A percentile compares a stretch with the other conserved stretches of the same genome.
Conservation (phyloP, 1,139 yeast genomes). For the Barnettozyma hawaiiensis region DNA sequence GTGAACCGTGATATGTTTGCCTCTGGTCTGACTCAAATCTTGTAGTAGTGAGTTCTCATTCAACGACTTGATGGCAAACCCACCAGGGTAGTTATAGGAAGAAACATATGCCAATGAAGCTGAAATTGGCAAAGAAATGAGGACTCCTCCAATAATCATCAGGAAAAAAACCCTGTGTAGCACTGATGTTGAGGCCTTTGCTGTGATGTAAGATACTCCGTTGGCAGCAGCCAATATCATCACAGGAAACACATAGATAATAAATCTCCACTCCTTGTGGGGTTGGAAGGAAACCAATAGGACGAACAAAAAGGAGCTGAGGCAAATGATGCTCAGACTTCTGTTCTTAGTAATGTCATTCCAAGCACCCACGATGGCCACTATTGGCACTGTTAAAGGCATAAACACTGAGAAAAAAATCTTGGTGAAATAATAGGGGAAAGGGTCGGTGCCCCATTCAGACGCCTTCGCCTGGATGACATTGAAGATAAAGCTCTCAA, state of each 20-base stretch:
- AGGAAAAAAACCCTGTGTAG: constrained; percentile 31
- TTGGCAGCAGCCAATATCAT: constrained; percentile 60
- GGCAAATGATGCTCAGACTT: constrained; percentile 34
- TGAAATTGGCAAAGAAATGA: constrained; percentile 39
- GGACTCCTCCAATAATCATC: constrained; percentile 30
- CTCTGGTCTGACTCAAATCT: constrained; percentile 16
- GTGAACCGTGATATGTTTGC: constrained; percentile 42
- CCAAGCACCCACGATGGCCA: constrained; percentile 33
- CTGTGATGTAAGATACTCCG: constrained; percentile 46
- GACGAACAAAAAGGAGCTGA: constrained; percentile 50
- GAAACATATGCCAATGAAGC: constrained; percentile 56
- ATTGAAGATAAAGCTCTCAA: constrained; percentile 66
- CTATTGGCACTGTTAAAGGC: constrained; percentile 55
- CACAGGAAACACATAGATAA: constrained; percentile 69
- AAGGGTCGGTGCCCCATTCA: constrained; percentile 85
- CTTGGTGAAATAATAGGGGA: constrained; percentile 55
- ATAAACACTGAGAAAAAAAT: constrained; percentile 49
- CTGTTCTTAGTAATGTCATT: constrained; percentile 31
- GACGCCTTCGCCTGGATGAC: constrained; percentile 65
- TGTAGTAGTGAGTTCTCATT: constrained; percentile 38
- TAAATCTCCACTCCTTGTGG: constrained; percentile 93
- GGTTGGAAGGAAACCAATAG: constrained; percentile 71
- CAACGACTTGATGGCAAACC: constrained; percentile 55
- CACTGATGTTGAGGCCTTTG: constrained; percentile 30
- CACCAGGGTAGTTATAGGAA: constrained; percentile 85